These are phyloP conservation scores for Leishmania lainsoni DNA, from an alignment of 208 protist genomes.

Conservation along the genomic window DNA sequence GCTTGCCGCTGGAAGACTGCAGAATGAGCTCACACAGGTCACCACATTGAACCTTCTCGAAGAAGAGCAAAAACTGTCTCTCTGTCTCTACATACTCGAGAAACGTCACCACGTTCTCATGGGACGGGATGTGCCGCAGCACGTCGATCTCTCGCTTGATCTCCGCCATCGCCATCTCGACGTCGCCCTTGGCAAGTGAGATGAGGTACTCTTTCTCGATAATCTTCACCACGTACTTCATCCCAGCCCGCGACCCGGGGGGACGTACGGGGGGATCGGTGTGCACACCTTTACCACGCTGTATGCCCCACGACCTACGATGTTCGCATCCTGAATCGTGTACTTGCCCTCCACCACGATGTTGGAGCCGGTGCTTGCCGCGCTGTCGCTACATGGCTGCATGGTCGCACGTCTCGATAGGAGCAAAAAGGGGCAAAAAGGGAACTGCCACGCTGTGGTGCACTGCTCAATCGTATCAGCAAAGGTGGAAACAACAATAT, in stretches of 20 bases:
- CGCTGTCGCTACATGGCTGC: slow-evolving; percentile 16
- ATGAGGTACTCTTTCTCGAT: slow-evolving; percentile 92
- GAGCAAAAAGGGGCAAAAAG: slow-evolving; percentile 4
- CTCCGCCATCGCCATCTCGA: slow-evolving; percentile 87
- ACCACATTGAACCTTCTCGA: slow-evolving; percentile 85
- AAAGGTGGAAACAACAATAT: slow-evolving; percentile 10
- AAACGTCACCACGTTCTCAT: slow-evolving; percentile 89
- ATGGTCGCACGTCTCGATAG: slow-evolving; percentile 5
- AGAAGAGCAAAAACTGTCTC: slow-evolving; percentile 86
- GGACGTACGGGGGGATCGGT: slow-evolving; percentile 65
- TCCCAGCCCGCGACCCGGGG: slow-evolving; percentile 66
- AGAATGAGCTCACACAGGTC: slow-evolving; percentile 92
- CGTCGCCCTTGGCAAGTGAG: slow-evolving; percentile 83
- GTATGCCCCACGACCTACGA: slow-evolving; percentile 88
- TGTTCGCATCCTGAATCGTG: slow-evolving; percentile 69
- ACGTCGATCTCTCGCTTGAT: slow-evolving; percentile 91
- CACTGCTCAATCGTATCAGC: not conserved
- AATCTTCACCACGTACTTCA: slow-evolving; percentile 92
- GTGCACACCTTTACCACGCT: slow-evolving; percentile 89
- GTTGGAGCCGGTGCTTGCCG: not conserved
- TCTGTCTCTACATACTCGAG: slow-evolving; percentile 89
- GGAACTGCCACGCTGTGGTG: not conserved
- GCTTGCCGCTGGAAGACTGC: slow-evolving; percentile 72
- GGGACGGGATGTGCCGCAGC: slow-evolving; percentile 83
- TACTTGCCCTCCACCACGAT: slow-evolving; percentile 81